phyloP scores from a whole-genome alignment of 495 filamentous ascomycete genomes.

The Apodospora peruviana region DNA sequence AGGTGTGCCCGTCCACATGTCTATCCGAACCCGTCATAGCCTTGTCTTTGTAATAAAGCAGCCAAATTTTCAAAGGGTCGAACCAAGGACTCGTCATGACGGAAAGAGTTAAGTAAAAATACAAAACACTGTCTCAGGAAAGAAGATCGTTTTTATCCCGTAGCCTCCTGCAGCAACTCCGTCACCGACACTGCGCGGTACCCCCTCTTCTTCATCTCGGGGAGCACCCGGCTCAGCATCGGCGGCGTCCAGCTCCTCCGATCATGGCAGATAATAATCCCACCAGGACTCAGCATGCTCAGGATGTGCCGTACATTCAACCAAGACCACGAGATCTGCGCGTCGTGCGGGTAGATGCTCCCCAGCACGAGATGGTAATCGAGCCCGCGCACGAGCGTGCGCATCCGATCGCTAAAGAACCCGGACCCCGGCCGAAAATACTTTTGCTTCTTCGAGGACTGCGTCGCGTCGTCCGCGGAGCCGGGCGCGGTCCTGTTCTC shows the following conservation, averaged over 20 bases:
- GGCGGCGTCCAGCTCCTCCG: conserved; percentile 69
- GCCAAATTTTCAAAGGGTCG: no score
- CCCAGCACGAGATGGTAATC: conserved; percentile 69
- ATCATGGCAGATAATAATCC: conserved; percentile 80
- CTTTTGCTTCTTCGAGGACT: conserved; percentile 18
- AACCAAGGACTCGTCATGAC: no score
- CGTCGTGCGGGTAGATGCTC: conserved; percentile 81
- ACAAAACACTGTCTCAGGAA: no score
- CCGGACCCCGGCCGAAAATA: conserved; percentile 80
- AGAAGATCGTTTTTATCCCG: no score
- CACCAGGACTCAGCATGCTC: conserved; percentile 69
- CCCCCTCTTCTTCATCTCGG: conserved; percentile 59
- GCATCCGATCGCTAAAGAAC: conserved; percentile 67
- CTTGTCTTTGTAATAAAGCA: no score
- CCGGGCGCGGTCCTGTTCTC: conserved; percentile 22
- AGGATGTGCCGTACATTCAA: conserved; percentile 76
- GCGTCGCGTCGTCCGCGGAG: background rate
- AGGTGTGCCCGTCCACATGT: no score
- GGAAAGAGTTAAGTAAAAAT: no score
- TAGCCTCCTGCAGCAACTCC: conserved; percentile 44
- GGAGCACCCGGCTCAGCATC: conserved; percentile 67
- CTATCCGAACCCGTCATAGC: no score
- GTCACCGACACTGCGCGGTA: conserved; percentile 66
- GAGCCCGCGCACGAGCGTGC: conserved; percentile 44
- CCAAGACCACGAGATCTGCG: conserved; percentile 60